A percentile compares a stretch with the other conserved stretches of the same genome.
Conservation (phyloP, 1,284 basidiomycete genomes). For the Cryptococcus maquisensis region DNA sequence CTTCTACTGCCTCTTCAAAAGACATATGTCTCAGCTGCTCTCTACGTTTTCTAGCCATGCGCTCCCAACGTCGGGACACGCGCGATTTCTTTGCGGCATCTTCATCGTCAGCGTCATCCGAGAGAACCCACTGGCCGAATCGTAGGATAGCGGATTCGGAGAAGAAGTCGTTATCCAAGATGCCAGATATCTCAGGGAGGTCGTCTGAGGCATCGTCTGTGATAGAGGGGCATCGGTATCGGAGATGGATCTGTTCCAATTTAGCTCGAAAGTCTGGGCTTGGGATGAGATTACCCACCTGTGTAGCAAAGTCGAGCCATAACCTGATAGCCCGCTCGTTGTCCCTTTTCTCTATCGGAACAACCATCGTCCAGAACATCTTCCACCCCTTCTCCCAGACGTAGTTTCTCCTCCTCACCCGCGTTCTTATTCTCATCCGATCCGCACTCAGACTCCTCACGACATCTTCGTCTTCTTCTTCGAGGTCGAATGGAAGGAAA, state of each 20-base stretch:
- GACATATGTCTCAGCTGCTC: too few relatives aligned
- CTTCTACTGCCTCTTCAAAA: neutral
- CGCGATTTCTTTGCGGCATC: neutral
- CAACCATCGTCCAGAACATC: slow-evolving; percentile 28
- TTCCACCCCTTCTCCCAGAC: slow-evolving; percentile 30
- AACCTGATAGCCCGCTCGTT: slow-evolving; percentile 20
- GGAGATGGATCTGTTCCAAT: neutral
- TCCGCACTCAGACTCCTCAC: slow-evolving; percentile 1
- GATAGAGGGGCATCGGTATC: neutral
- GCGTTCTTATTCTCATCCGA: slow-evolving; percentile 4
- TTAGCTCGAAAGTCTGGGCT: neutral
- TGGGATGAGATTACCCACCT: slow-evolving; percentile 16
- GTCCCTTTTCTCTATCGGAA: slow-evolving; percentile 14
- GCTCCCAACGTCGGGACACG: too few relatives aligned
- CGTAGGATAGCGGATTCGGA: slow-evolving; percentile 16
- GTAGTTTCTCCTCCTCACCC: slow-evolving; percentile 19
- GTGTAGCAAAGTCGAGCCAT: slow-evolving; percentile 36
- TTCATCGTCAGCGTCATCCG: neutral
- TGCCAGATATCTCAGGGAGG: neutral
- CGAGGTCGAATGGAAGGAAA: neutral
- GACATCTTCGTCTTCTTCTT: slow-evolving; percentile 5
- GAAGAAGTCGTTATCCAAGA: slow-evolving; percentile 16
- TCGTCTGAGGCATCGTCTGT: neutral
- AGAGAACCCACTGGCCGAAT: slow-evolving; percentile 24
- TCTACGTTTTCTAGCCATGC: too few relatives aligned